Percentiles rank a stretch among this genome's conserved stretches.
Conservation (phyloP, 352 stramenopile genomes). For the Globisporangium cystogenes region DNA sequence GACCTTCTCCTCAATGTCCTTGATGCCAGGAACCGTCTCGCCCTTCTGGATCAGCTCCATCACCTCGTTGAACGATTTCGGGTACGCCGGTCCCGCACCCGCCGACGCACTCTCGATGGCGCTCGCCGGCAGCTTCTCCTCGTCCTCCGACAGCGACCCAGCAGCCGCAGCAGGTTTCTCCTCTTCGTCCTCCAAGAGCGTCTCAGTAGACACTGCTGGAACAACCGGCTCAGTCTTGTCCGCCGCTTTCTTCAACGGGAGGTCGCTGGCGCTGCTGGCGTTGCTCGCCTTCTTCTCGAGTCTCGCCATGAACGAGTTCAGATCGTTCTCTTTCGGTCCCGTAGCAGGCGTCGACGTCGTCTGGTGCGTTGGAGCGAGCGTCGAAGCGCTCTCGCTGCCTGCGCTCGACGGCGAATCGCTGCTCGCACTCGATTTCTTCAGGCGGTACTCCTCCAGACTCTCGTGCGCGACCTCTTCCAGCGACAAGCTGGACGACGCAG, state of each 20-base stretch:
- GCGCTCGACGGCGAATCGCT: not conserved
- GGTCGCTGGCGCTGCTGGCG: slow-evolving; percentile 16
- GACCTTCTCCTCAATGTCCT: slow-evolving; percentile 68
- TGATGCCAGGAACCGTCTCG: slow-evolving; percentile 64
- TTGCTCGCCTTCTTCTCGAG: slow-evolving; percentile 40
- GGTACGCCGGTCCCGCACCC: slow-evolving; percentile 36
- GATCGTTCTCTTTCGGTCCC: slow-evolving; percentile 12
- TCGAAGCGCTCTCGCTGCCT: not conserved
- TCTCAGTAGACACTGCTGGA: not conserved
- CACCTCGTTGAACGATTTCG: slow-evolving; percentile 67
- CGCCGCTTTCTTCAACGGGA: slow-evolving; percentile 11
- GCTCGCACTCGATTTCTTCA: slow-evolving; percentile 18
- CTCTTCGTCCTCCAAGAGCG: slow-evolving; percentile 1
- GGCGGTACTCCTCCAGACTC: slow-evolving; percentile 25
- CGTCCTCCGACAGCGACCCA: slow-evolving; percentile 7
- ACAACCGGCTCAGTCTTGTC: slow-evolving; percentile 6
- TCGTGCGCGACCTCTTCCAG: slow-evolving; percentile 46
- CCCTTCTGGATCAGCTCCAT: slow-evolving; percentile 74
- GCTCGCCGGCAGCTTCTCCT: slow-evolving; percentile 22
- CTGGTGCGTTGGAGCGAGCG: slow-evolving; percentile 1
- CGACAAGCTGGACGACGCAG: slow-evolving; percentile 32
- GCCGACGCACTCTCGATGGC: not conserved
- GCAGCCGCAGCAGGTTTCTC: not conserved
- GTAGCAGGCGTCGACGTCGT: slow-evolving; percentile 1
- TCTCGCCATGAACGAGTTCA: slow-evolving; percentile 51